Base-by-base conservation (phyloP, 805 yeast species). In the Naumovozyma dairenensis region DNA sequence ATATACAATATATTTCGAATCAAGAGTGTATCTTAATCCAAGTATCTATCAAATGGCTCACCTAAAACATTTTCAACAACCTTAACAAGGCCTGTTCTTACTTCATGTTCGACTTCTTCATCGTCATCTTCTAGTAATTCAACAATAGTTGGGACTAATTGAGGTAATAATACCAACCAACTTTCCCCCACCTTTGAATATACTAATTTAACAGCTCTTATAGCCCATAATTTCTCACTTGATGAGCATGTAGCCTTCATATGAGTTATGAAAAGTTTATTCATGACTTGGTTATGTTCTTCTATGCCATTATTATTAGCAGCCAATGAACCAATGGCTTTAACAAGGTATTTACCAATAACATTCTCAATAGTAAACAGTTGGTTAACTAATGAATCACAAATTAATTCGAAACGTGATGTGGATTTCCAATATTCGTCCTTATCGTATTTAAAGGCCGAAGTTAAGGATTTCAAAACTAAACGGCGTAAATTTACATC, bases 121-220 rank as follows among this genome's bases (percentile, higher is more conserved):
- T 87, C 93, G 39, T 92, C 97, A 54, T 87, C 97, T 53, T 92
- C 99, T 42, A 92, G 67, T 37, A 92, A 63, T 61, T 92, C 99
- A 6, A 97, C 96, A 57, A 92, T 84, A 39, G 84, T 71, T 21
- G 99, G 99, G 42, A 92, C 94, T 46, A 92, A 70, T 53, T 87
- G 96, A 16, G 98, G 98, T 48, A 92, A 67, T 65, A 82, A 69
- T 21, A 80, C 66, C 44, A 92, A 69, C 98, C 97, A 92, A 55
- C 78, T 84, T 49, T 92, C 97, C 35, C 97, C 96, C 48, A 86
- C 80, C 65, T 82, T 82, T 44, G 82, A 81, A 69, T 86, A 92
- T 21, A 92, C 74, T 17, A 76, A 67, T 58, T 83, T 84, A 55
- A 92, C 69, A 2, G 83, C 66, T 55, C 79, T 75, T 34, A 84